These are phyloP conservation scores for Tilletia walkeri DNA, from an alignment of 1,284 basidiomycete species.

Conservation along the genomic window DNA sequence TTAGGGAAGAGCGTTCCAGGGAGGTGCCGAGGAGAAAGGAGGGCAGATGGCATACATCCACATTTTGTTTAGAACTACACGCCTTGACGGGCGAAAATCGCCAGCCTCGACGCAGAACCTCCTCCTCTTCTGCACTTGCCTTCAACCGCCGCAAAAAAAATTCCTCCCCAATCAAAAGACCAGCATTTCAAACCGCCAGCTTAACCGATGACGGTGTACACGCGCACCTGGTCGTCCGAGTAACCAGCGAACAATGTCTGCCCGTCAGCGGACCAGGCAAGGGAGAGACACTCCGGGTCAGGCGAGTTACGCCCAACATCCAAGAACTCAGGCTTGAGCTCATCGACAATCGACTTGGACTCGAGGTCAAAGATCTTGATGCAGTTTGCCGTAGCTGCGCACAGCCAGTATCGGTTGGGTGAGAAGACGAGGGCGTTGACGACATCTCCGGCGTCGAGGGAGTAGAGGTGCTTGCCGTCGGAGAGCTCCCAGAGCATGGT, in stretches of 20 bases:
- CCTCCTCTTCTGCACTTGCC: no score
- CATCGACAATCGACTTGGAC: slow-evolving; percentile 89
- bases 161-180: no score
- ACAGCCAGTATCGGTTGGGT: slow-evolving; percentile 89
- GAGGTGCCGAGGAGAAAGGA: background rate
- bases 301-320: slow-evolving; percentile 70
- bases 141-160: no score
- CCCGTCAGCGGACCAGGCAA: slow-evolving; percentile 98
- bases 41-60: background rate
- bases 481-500: slow-evolving; percentile 99
- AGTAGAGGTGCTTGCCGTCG: slow-evolving; percentile 99
- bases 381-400: slow-evolving; percentile 94
- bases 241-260: slow-evolving; percentile 84
- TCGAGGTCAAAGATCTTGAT: slow-evolving; percentile 72
- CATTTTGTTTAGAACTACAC: background rate
- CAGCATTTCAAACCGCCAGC: background rate
- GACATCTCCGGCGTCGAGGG: slow-evolving; percentile 94
- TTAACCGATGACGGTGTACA: slow-evolving; percentile 52
- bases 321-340: slow-evolving; percentile 70
- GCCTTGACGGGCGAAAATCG: background rate
- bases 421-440: slow-evolving; percentile 99
- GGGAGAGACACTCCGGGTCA: slow-evolving; percentile 92
- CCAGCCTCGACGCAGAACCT: no score
- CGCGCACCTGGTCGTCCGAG: slow-evolving; percentile 57
- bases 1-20: slow-evolving; percentile 2